These are phyloP conservation scores for Ambrosia trifida DNA, from an alignment of 129 eudicot species.

Conservation along the genomic window DNA sequence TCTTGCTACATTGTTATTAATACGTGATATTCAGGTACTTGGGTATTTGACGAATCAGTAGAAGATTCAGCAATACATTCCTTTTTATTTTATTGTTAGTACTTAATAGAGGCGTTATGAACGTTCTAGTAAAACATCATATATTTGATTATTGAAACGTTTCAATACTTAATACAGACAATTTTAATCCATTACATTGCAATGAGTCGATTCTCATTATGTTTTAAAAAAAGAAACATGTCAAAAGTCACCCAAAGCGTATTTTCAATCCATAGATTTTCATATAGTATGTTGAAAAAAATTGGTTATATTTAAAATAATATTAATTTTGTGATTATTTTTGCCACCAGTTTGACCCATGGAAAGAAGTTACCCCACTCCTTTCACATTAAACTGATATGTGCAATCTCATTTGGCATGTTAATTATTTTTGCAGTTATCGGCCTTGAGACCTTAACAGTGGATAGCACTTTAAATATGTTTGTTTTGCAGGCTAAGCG, in stretches of 20 bases:
- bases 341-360: background rate
- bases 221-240: background rate
- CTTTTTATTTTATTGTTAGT: background rate
- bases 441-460: background rate
- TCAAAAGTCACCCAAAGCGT: background rate
- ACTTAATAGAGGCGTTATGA: background rate
- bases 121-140: background rate
- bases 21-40: slow-evolving; percentile 88
- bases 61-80: too few species aligned
- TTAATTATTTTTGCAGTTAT: background rate
- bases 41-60: background rate
- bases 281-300: background rate
- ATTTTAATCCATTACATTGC: background rate
- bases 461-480: background rate
- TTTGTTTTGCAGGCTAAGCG: slow-evolving; percentile 70
- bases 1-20: slow-evolving; percentile 79
- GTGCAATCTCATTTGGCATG: background rate
- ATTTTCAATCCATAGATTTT: background rate
- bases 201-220: background rate
- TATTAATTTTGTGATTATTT: background rate
- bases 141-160: background rate
- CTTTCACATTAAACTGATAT: background rate
- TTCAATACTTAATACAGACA: background rate
- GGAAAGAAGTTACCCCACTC: background rate
- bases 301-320: background rate